Evolutionary conservation across 164 flowering plant genomes (phyloP).

Genomic region (Berberis vulgaris): DNA sequence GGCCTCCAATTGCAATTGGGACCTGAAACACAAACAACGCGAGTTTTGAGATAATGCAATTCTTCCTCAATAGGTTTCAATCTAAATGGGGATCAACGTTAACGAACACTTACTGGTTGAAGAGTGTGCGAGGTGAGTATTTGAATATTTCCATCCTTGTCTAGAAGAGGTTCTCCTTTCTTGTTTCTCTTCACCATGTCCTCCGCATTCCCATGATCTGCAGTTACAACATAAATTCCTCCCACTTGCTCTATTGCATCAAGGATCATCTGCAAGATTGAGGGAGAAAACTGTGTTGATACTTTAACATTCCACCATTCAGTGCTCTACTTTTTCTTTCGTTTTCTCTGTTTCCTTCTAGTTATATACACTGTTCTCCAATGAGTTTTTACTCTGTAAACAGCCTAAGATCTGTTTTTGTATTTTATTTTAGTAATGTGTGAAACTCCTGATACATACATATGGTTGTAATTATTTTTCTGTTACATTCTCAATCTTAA

Average conservation of each 20-base stretch:
- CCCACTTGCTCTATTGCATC: conserved; percentile 93
- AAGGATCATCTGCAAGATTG: conserved; percentile 60
- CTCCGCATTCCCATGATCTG: conserved; percentile 98
- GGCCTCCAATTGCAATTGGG: conserved; percentile 98
- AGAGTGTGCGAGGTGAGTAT: conserved; percentile 94
- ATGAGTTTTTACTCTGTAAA: too few species aligned
- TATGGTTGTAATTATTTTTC: too few species aligned
- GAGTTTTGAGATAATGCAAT: too few species aligned
- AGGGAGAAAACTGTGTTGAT: neutral
- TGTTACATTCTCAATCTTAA: too few species aligned
- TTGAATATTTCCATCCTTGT: conserved; percentile 77
- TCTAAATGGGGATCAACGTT: too few species aligned
- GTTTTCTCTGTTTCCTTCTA: too few species aligned
- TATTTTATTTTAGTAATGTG: too few species aligned
- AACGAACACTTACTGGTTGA: conserved; percentile 56
- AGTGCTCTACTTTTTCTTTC: too few species aligned
- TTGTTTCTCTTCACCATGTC: conserved; percentile 97
- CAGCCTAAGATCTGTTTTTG: too few species aligned
- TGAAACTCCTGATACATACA: too few species aligned
- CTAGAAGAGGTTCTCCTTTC: conserved; percentile 67
- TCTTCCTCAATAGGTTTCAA: too few species aligned
- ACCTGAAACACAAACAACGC: conserved; percentile 34
- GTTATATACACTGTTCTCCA: too few species aligned
- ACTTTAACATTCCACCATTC: neutral
- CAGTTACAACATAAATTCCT: conserved; percentile 89